phyloP scores from a whole-genome alignment of 768 basidiomycete species.

The Cystoderma amianthinum region DNA sequence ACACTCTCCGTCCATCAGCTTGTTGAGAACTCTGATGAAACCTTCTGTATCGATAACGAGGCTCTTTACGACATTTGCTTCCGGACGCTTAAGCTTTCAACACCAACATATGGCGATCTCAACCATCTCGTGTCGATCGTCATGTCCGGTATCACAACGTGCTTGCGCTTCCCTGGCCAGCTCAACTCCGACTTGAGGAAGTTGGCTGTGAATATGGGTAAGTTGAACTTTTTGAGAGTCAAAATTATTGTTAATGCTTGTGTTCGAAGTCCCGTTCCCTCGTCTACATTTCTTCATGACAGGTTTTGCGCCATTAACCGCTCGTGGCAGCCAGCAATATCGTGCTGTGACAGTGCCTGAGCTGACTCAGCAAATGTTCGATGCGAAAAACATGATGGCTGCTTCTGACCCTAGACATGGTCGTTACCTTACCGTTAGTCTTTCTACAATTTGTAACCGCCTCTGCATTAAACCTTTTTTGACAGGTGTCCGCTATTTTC shows the following conservation, averaged over 20 bases:
- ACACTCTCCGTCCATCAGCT: conserved; percentile 98
- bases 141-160: conserved; percentile 98
- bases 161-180: conserved; percentile 99
- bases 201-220: conserved; percentile 98
- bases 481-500: conserved; percentile 88
- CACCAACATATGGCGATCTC: conserved; percentile 95
- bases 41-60: conserved; percentile 99
- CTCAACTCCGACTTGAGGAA: conserved; percentile 98
- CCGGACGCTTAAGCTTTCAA: conserved; percentile 92
- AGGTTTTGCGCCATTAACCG: conserved; percentile 90
- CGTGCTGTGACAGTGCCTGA: conserved; percentile 97
- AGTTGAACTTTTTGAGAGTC: neutral
- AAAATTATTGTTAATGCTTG: conserved; percentile 1
- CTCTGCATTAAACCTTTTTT: neutral
- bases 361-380: conserved; percentile 98
- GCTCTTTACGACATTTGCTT: conserved; percentile 99
- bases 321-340: conserved; percentile 91
- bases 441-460: neutral
- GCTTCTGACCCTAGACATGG: conserved; percentile 96
- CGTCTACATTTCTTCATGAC: conserved; percentile 99
- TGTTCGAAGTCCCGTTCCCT: conserved; percentile 82
- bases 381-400: conserved; percentile 99
- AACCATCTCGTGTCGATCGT: conserved; percentile 97
- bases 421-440: conserved; percentile 86
- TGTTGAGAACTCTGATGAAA: conserved; percentile 99